These are phyloP conservation scores for Reutealis trisperma DNA, from an alignment of 345 rosid species.

Conservation along the genomic window DNA sequence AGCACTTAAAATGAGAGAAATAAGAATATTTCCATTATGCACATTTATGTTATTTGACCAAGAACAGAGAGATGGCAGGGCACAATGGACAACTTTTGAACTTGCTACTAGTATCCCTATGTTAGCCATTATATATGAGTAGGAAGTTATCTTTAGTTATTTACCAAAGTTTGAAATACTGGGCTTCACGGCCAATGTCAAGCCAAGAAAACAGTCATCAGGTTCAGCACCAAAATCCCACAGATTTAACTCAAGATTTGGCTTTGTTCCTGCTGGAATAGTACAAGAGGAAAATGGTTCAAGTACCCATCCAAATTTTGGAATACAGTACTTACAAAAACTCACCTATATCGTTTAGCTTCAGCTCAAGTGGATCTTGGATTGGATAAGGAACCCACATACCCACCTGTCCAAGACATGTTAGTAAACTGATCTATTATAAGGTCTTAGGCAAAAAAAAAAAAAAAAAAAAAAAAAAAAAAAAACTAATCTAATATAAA, in stretches of 20 bases:
- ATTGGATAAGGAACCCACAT: constrained; percentile 63
- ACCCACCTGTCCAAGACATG: constrained; percentile 48
- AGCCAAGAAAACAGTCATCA: constrained; percentile 90
- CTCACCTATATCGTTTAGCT: constrained; percentile 73
- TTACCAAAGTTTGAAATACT: constrained; percentile 74
- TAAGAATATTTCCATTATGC: not conserved
- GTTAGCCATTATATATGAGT: not conserved
- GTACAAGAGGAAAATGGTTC: constrained; percentile 7
- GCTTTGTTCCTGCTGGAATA: constrained; percentile 56
- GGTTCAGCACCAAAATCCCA: constrained; percentile 83
- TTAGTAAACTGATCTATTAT: constrained; percentile 24
- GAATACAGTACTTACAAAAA: constrained; percentile 14
- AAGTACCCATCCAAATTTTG: not conserved
- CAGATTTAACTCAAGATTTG: constrained; percentile 90
- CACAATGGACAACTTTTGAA: not conserved
- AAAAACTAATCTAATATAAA: constrained; percentile 17
- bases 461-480: too few relatives aligned
- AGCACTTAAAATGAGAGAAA: not conserved
- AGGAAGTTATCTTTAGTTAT: constrained; percentile 6
- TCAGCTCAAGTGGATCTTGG: constrained; percentile 72
- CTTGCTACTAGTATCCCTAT: not conserved
- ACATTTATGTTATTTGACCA: too few relatives aligned
- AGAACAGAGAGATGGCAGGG: not conserved
- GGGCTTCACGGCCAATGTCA: constrained; percentile 86
- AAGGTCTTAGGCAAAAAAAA: too few relatives aligned